Evolutionary conservation across 208 protist species (phyloP).

Genomic region (Lotmaria passim): DNA sequence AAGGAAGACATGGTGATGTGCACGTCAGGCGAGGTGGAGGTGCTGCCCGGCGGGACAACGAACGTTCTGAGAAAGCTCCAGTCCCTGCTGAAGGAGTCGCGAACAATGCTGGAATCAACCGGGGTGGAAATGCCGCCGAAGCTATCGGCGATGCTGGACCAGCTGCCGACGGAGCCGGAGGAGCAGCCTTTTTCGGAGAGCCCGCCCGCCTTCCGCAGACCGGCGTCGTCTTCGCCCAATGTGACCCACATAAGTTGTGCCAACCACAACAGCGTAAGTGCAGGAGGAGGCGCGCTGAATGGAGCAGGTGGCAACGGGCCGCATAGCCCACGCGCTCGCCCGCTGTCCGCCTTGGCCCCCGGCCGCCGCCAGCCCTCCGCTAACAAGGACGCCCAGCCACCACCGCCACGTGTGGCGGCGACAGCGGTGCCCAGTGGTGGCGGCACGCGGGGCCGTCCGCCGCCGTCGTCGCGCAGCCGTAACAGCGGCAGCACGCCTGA

Average conservation of each 20-base stretch:
- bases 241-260: too few species aligned
- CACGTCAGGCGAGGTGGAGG: conserved; percentile 28
- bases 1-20: conserved; percentile 55
- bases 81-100: conserved; percentile 41
- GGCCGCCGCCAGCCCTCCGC: not conserved
- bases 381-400: not conserved
- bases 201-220: not conserved
- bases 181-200: not conserved
- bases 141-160: conserved; percentile 23
- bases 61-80: conserved; percentile 27
- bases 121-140: conserved; percentile 34
- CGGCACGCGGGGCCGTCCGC: not conserved
- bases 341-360: not conserved
- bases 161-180: not conserved
- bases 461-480: not conserved
- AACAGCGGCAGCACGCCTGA: conserved; percentile 8
- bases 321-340: not conserved
- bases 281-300: not conserved
- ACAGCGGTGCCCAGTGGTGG: not conserved
- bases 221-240: not conserved
- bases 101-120: conserved; percentile 33
- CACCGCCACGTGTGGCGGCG: conserved; percentile 5
- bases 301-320: not conserved
- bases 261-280: not conserved
- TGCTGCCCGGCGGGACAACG: conserved; percentile 28